These are phyloP conservation scores for Botrytis sinoallii DNA, from an alignment of 2,329 filamentous ascomycete species.

Conservation along the genomic window DNA sequence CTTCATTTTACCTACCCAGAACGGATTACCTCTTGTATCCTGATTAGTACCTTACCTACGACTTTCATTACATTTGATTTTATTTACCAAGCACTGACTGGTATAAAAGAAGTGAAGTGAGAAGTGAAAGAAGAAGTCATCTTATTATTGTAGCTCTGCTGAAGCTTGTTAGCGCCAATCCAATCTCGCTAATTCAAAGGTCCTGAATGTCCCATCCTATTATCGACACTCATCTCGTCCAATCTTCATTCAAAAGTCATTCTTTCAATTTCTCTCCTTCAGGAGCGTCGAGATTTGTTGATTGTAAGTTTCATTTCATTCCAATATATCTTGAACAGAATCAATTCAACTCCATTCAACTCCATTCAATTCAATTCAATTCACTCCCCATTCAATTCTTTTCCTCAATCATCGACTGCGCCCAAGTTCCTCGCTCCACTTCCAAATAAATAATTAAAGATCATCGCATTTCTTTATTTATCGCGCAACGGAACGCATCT, in stretches of 20 bases:
- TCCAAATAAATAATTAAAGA: not conserved
- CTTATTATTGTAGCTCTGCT: slow-evolving; percentile 4
- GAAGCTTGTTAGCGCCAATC: slow-evolving; percentile 18
- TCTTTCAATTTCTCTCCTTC: slow-evolving; percentile 19
- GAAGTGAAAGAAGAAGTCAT: not conserved
- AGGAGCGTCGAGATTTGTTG: slow-evolving; percentile 19
- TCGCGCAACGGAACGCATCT: slow-evolving; percentile 13
- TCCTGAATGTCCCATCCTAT: slow-evolving; percentile 18
- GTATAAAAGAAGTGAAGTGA: slow-evolving; percentile 1
- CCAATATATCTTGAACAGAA: not conserved
- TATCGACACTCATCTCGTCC: slow-evolving; percentile 16
- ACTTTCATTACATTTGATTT: not conserved
- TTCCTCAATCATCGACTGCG: not conserved
- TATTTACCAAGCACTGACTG: not conserved
- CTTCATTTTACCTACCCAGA: not conserved
- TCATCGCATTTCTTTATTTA: slow-evolving; percentile 3
- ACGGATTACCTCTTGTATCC: not conserved
- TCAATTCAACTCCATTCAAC: not conserved
- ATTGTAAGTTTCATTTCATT: slow-evolving; percentile 18
- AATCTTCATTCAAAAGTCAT: slow-evolving; percentile 16
- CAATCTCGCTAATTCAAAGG: slow-evolving; percentile 21
- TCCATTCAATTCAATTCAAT: not conserved
- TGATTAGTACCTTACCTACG: not conserved
- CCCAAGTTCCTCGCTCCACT: not conserved
- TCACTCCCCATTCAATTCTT: not conserved